Percentiles rank a stretch among this genome's conserved stretches.
These are phyloP conservation scores for Paecilomyces variotii DNA, from an alignment of 2,329 filamentous ascomycete species.

Conservation along the genomic window DNA sequence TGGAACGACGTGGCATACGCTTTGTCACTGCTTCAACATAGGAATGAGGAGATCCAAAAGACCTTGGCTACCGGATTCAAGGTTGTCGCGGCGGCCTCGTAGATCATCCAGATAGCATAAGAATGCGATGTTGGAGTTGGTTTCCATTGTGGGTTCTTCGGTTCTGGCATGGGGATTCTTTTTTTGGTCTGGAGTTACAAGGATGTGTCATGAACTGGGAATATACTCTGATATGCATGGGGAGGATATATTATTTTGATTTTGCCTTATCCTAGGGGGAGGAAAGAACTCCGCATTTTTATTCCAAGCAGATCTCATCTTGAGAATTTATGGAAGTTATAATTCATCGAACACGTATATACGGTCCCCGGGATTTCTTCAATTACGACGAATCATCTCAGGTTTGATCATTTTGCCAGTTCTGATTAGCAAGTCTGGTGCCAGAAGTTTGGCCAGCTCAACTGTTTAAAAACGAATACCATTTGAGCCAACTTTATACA, in stretches of 20 bases:
- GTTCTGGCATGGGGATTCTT: no score
- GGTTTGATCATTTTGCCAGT: no score
- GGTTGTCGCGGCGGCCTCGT: conserved; percentile 57
- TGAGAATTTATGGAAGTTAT: neutral
- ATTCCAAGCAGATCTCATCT: neutral
- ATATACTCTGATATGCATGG: neutral
- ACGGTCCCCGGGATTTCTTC: neutral
- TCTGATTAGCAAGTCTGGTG: no score
- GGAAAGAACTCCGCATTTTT: neutral
- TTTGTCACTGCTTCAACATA: conserved; percentile 75
- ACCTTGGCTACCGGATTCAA: conserved; percentile 42
- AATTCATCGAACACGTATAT: neutral
- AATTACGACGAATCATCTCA: no score
- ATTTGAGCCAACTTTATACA: neutral
- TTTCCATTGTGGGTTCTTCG: neutral
- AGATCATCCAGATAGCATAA: conserved; percentile 2
- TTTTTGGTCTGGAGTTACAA: neutral
- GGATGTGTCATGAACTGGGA: neutral
- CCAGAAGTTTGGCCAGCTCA: no score
- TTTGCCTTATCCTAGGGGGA: neutral
- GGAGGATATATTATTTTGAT: neutral
- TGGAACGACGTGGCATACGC: conserved; percentile 98
- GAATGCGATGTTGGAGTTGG: neutral
- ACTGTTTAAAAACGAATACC: neutral
- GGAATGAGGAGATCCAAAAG: conserved; percentile 41